These are phyloP conservation scores for Termitomyces sp. DNA, from an alignment of 768 basidiomycete genomes.

Conservation along the genomic window DNA sequence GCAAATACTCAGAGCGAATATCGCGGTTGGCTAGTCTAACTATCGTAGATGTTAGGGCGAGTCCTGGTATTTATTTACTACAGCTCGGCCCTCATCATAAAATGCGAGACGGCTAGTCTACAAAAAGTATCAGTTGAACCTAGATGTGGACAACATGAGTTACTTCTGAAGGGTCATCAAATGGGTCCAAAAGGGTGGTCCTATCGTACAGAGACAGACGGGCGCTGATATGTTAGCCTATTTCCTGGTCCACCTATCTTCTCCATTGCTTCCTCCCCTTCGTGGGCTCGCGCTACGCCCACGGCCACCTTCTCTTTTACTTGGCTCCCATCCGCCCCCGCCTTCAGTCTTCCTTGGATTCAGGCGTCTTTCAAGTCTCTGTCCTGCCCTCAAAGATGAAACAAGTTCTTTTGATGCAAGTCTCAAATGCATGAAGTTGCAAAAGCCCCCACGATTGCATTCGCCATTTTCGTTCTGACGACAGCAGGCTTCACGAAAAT, in stretches of 20 bases:
- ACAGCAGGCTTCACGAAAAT: constrained; percentile 98
- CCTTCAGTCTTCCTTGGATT: constrained; percentile 61
- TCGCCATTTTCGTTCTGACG: constrained; percentile 98
- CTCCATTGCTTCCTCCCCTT: constrained; percentile 61
- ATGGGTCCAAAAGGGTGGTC: background rate
- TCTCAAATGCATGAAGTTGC: constrained; percentile 98
- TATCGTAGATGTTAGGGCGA: background rate
- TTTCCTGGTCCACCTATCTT: constrained; percentile 77
- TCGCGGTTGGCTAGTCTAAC: constrained; percentile 65
- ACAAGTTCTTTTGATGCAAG: constrained; percentile 85
- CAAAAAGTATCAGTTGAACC: background rate
- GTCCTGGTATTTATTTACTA: background rate
- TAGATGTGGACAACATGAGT: background rate
- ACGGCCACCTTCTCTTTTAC: constrained; percentile 59
- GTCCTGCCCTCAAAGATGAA: constrained; percentile 73
- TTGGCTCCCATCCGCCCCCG: constrained; percentile 84
- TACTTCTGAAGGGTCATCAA: constrained; percentile 1
- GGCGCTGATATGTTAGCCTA: constrained; percentile 18
- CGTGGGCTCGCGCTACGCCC: constrained; percentile 74
- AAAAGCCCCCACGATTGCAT: constrained; percentile 97
- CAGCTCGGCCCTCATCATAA: background rate
- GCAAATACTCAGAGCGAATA: constrained; percentile 40
- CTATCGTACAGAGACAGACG: constrained; percentile 2
- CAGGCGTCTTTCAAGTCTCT: constrained; percentile 76
- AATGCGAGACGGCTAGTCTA: background rate